These are phyloP conservation scores for Thraustochytrium sp. DNA, from an alignment of 352 stramenopile genomes.

Conservation along the genomic window DNA sequence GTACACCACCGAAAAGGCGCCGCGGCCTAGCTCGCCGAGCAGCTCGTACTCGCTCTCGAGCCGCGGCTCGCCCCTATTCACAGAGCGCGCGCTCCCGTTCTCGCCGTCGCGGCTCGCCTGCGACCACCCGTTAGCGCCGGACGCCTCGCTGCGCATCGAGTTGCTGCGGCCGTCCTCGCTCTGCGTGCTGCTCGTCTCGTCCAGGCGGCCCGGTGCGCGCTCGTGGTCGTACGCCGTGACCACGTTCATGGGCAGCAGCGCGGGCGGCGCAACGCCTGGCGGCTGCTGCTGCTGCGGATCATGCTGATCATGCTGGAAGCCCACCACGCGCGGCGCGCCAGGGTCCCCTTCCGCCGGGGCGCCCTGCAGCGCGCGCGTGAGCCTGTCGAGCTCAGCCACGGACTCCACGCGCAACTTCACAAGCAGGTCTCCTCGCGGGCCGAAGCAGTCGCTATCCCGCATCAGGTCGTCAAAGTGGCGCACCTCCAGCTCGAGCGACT, in stretches of 20 bases:
- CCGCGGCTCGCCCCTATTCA: not conserved
- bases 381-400: not conserved
- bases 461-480: slow-evolving; percentile 7
- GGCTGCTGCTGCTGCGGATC: too few relatives aligned
- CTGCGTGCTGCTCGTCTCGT: not conserved
- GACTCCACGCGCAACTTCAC: not conserved
- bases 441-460: slow-evolving; percentile 29
- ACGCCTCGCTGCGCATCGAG: not conserved
- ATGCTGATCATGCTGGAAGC: too few relatives aligned
- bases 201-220: not conserved
- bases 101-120: not conserved
- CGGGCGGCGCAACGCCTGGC: not conserved
- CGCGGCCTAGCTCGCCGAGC: slow-evolving; percentile 14
- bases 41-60: slow-evolving; percentile 4
- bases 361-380: not conserved
- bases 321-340: too few relatives aligned
- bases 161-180: not conserved
- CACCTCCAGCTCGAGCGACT: not conserved
- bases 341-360: not conserved
- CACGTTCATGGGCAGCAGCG: not conserved
- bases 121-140: not conserved
- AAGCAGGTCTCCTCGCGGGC: not conserved
- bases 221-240: slow-evolving; percentile 14
- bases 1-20: slow-evolving; percentile 34
- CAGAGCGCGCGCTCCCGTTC: not conserved